phyloP scores from a whole-genome alignment of 1,284 basidiomycete species.

The Fomitopsis pinicola region DNA sequence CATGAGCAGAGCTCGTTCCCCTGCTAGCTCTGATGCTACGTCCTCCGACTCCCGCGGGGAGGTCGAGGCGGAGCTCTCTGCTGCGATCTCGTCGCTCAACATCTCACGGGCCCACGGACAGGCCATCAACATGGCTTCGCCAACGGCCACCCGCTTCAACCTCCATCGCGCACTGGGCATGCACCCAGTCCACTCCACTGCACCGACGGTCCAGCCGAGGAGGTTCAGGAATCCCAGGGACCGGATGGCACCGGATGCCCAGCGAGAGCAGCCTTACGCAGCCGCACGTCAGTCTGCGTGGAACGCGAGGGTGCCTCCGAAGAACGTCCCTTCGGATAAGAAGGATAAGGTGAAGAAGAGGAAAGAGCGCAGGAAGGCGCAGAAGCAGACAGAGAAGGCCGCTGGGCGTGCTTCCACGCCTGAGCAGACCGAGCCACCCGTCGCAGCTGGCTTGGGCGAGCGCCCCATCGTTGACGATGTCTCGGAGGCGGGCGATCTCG shows the following conservation, averaged over 20 bases:
- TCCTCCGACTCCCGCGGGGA: not conserved
- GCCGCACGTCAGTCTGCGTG: not conserved
- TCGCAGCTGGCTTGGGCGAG: constrained; percentile 23
- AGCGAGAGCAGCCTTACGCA: not conserved
- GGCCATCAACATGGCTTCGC: not conserved
- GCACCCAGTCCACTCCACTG: not conserved
- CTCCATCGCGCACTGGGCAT: constrained; percentile 1
- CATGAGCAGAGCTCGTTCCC: constrained; percentile 20
- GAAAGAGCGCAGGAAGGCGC: constrained; percentile 6
- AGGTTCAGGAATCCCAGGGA: constrained; percentile 14
- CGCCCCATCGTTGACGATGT: constrained; percentile 49
- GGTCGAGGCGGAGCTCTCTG: constrained; percentile 14
- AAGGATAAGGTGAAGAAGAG: constrained; percentile 4
- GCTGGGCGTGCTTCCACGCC: constrained; percentile 12
- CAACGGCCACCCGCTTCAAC: constrained; percentile 4
- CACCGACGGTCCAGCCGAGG: constrained; percentile 9
- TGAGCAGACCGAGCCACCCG: not conserved
- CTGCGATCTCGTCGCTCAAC: constrained; percentile 22
- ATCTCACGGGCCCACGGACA: constrained; percentile 1
- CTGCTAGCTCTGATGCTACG: not conserved
- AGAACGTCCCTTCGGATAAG: constrained; percentile 2
- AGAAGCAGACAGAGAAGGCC: constrained; percentile 16
- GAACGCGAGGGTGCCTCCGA: not conserved
- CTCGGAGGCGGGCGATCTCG: constrained; percentile 40
- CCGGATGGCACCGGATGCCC: constrained; percentile 1